Percentiles rank a stretch among this genome's conserved stretches.
phyloP scores from a whole-genome alignment of 2,329 filamentous ascomycete genomes.

The Phialophora tarda region DNA sequence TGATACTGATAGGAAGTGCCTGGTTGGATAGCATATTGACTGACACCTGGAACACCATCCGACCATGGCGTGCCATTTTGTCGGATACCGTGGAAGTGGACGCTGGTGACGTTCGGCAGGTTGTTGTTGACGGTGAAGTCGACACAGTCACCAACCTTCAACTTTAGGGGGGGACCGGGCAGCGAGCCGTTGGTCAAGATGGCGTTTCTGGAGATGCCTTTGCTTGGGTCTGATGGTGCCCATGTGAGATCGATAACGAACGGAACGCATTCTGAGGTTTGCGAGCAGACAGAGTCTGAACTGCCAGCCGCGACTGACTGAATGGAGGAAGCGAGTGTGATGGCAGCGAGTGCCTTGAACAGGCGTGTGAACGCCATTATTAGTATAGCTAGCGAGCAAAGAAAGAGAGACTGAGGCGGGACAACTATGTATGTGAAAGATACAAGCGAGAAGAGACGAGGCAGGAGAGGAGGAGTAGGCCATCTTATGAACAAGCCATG shows the following conservation, averaged over 20 bases:
- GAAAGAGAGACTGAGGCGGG: constrained; percentile 25
- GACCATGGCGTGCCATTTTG: constrained; percentile 76
- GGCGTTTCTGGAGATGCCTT: constrained; percentile 55
- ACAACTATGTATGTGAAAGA: constrained; percentile 13
- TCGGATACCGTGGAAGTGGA: constrained; percentile 80
- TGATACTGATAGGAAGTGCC: constrained; percentile 68
- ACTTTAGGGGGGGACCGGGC: constrained; percentile 73
- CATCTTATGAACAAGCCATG: constrained; percentile 19
- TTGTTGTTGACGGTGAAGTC: constrained; percentile 72
- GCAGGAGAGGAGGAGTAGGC: constrained; percentile 14
- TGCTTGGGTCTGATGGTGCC: constrained; percentile 49
- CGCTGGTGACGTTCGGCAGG: constrained; percentile 66
- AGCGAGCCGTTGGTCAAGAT: constrained; percentile 77
- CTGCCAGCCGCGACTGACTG: constrained; percentile 25
- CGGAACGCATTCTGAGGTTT: constrained; percentile 34
- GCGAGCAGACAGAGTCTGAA: constrained; percentile 23
- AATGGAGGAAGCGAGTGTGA: constrained; percentile 33
- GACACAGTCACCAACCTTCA: constrained; percentile 74
- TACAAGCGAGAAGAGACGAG: constrained; percentile 9
- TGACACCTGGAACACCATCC: constrained; percentile 73
- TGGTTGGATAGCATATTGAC: constrained; percentile 70
- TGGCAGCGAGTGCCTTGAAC: constrained; percentile 29
- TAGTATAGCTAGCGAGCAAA: constrained; percentile 17
- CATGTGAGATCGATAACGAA: constrained; percentile 46
- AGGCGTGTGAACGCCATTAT: constrained; percentile 30